Evolutionary conservation across 2,329 filamentous ascomycete species (phyloP).

Genomic region (Alternaria viburni): DNA sequence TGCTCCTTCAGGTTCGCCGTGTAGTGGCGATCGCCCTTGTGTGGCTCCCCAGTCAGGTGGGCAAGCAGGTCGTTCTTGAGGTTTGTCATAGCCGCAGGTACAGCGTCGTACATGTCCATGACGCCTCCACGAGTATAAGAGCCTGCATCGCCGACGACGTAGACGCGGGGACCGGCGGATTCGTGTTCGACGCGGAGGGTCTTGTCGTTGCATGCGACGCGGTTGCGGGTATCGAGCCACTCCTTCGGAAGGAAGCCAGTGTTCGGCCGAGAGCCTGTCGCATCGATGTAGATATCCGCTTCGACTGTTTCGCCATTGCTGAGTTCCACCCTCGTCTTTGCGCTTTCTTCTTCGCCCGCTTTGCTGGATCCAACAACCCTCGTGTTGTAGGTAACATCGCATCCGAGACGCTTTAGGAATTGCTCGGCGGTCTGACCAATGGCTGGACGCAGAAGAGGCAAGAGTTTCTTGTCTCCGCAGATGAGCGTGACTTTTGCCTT

Average conservation of each 20-base stretch:
- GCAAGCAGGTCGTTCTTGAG: slow-evolving; percentile 55
- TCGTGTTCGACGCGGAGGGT: slow-evolving; percentile 56
- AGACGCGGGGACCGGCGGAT: slow-evolving; percentile 52
- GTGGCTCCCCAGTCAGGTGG: slow-evolving; percentile 30
- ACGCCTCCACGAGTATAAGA: slow-evolving; percentile 54
- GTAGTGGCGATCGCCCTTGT: slow-evolving; percentile 42
- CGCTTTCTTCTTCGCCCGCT: slow-evolving; percentile 39
- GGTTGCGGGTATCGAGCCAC: slow-evolving; percentile 57
- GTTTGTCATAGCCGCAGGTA: slow-evolving; percentile 55
- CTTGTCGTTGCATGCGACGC: slow-evolving; percentile 56
- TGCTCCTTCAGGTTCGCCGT: slow-evolving; percentile 40
- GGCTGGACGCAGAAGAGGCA: slow-evolving; percentile 52
- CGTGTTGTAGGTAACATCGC: slow-evolving; percentile 53
- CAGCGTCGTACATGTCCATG: slow-evolving; percentile 50
- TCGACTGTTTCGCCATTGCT: slow-evolving; percentile 56
- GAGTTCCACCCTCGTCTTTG: slow-evolving; percentile 52
- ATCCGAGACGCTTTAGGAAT: slow-evolving; percentile 55
- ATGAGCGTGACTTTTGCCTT: slow-evolving; percentile 55
- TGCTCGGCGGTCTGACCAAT: slow-evolving; percentile 56
- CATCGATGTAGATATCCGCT: slow-evolving; percentile 62
- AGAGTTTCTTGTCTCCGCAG: slow-evolving; percentile 52
- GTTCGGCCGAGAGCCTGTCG: slow-evolving; percentile 60
- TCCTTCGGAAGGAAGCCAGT: slow-evolving; percentile 59
- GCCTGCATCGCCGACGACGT: slow-evolving; percentile 58
- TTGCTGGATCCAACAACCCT: slow-evolving; percentile 39